Evolutionary conservation across 345 rosid genomes (phyloP).

Genomic region (Citrus hindsii): DNA sequence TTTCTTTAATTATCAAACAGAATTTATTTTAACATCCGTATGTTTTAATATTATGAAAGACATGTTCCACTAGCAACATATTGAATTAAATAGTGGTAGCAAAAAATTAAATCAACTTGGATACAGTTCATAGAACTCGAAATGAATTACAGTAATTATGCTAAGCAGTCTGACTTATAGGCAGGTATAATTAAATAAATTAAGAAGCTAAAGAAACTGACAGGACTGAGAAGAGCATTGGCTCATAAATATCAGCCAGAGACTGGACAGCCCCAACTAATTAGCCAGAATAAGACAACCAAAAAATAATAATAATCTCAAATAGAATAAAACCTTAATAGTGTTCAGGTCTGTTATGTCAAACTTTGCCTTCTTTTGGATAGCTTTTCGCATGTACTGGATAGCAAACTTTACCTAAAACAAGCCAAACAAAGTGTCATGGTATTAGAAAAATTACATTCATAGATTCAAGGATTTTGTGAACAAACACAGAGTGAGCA

Average conservation of each 20-base stretch:
- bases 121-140: background rate
- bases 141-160: background rate
- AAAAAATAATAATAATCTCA: background rate
- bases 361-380: slow-evolving; percentile 85
- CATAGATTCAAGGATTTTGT: background rate
- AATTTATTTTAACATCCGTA: background rate
- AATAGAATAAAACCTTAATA: slow-evolving; percentile 53
- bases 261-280: background rate
- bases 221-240: background rate
- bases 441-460: background rate
- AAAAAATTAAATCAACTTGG: background rate
- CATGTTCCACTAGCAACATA: background rate
- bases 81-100: background rate
- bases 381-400: slow-evolving; percentile 70
- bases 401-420: slow-evolving; percentile 90
- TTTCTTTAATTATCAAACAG: background rate
- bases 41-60: background rate
- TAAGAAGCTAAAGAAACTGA: background rate
- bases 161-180: background rate
- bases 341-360: slow-evolving; percentile 76
- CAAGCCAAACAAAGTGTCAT: slow-evolving; percentile 3
- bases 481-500: background rate
- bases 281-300: background rate
- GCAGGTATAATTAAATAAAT: background rate
- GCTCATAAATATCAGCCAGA: background rate